Evolutionary conservation across 192 early-diverging fungal species (phyloP), one percentile per base, ranked within the genome.

Genomic region (Pecoramyces ruminantium): DNA sequence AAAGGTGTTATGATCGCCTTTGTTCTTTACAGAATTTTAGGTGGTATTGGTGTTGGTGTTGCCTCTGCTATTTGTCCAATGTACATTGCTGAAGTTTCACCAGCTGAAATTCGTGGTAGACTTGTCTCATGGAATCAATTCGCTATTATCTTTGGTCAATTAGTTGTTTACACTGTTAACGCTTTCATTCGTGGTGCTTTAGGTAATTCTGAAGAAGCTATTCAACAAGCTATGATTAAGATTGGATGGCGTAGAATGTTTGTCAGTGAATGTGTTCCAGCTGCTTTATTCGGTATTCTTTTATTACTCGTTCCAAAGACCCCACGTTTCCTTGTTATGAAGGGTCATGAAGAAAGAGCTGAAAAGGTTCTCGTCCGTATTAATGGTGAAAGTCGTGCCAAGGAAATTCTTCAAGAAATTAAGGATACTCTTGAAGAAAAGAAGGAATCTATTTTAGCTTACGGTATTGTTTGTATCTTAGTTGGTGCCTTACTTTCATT

Each of bases 401-500:
- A 67, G 11, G 51, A n/a, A 67, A 67, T 67, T 67, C 9, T 67
- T 0, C 0, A 67, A n/a, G 51, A 67, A n/a, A 67, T 67, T 11
- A n/a, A 67, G 25, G 51, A 67, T n/a, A 67, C 51, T n/a, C 1
- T 67, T 51, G 13, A 67, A 4, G 51, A 67, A 67, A 67, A 67
- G 5, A 67, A 1, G 0, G 51, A 67, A 67, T n/a, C 6, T n/a
- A 4, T 67, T 2, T 67, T 67, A 0, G 2, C 51, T n/a, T 67
- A 67, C 25, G 51, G 51, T 67, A 4, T n/a, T n/a, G 0, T n/a
- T 0, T 21, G 25, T 80, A 84, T 93, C 27, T 15, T 92, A 28
- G 86, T 94, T 40, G 93, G 86, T 34, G 84, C 90, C 39, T 78
- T 90, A 30, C 83, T 94, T 82, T 92, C 93, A 82, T 81, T 91